Evolutionary conservation across 345 rosid genomes (phyloP).

Genomic region (Xanthoceras sorbifolium): DNA sequence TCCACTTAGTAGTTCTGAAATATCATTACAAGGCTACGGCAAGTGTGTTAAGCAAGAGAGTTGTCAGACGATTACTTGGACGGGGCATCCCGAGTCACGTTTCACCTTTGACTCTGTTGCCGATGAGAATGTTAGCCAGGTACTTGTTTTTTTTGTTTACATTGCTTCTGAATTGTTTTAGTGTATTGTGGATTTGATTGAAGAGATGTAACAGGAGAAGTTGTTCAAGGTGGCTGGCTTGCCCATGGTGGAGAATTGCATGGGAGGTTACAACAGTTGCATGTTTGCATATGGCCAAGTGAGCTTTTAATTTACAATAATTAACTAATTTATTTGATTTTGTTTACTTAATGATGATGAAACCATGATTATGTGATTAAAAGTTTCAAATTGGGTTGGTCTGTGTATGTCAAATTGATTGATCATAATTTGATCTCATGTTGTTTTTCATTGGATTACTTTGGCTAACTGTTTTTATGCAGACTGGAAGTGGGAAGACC

Average conservation of each 20-base stretch:
- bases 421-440: not conserved
- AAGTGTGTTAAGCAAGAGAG: conserved; percentile 91
- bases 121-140: conserved; percentile 90
- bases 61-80: conserved; percentile 83
- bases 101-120: conserved; percentile 95
- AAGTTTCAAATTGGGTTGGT: not conserved
- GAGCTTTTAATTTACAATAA: conserved; percentile 22
- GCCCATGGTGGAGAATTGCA: conserved; percentile 96
- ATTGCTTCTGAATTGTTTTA: not conserved
- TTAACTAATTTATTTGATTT: not conserved
- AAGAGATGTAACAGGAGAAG: conserved; percentile 57
- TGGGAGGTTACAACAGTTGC: conserved; percentile 97
- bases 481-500: conserved; percentile 99
- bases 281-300: conserved; percentile 99
- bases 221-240: conserved; percentile 91
- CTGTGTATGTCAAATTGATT: not conserved
- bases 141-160: conserved; percentile 14
- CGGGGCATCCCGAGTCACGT: conserved; percentile 86
- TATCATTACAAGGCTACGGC: conserved; percentile 71
- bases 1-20: conserved; percentile 80
- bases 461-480: conserved; percentile 13
- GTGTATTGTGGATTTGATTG: conserved; percentile 11
- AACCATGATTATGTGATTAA: not conserved
- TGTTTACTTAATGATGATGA: not conserved
- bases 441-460: not conserved